Conservation (phyloP, 306 rosid genomes). For the Prunus kanzakura region DNA sequence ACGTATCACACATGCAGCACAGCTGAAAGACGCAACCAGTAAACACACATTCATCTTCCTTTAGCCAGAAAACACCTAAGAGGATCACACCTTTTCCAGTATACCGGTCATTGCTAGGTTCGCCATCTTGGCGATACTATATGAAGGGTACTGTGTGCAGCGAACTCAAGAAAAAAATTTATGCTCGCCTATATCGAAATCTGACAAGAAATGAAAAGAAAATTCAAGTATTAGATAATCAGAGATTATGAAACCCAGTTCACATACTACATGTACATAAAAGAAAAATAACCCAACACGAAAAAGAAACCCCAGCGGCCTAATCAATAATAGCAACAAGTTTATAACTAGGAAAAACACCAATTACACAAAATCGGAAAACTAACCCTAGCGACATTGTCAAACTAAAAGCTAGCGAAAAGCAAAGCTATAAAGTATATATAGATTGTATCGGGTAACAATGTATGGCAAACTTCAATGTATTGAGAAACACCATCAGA, state of each 20-base stretch:
- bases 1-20: neutral
- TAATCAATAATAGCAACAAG: neutral
- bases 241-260: neutral
- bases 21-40: neutral
- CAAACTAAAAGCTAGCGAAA: neutral
- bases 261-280: neutral
- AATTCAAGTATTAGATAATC: neutral
- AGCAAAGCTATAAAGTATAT: neutral
- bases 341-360: neutral
- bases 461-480: neutral
- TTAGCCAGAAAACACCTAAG: neutral
- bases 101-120: slow-evolving; percentile 69
- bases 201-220: neutral
- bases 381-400: slow-evolving; percentile 14
- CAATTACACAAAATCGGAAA: neutral
- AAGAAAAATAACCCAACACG: neutral
- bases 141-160: neutral
- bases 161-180: neutral
- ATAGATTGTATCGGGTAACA: neutral
- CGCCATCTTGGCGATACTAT: slow-evolving; percentile 46
- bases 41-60: neutral
- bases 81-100: slow-evolving; percentile 66
- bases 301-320: neutral
- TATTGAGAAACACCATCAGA: neutral
- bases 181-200: neutral